Evolutionary conservation across 371 early-diverging fungal species (phyloP).

Genomic region (Parasitella parasitica): DNA sequence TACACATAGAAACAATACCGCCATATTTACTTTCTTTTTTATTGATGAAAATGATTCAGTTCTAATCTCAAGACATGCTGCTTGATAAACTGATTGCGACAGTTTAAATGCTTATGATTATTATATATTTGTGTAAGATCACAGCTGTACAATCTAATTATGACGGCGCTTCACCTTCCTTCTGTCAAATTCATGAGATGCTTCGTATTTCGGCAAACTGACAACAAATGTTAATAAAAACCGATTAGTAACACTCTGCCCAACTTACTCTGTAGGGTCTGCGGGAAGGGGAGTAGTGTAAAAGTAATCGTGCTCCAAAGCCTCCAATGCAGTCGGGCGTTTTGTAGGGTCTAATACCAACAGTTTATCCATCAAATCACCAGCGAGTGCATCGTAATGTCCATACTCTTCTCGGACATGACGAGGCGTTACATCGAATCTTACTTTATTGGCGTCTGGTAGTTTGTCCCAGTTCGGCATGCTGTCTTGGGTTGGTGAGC

Average conservation of each 20-base stretch:
- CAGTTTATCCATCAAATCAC: conserved; percentile 75
- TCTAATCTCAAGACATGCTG: no score
- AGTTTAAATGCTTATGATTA: no score
- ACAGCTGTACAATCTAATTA: conserved; percentile 4
- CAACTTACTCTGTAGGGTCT: conserved; percentile 55
- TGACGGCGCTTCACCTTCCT: conserved; percentile 21
- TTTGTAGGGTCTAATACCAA: conserved; percentile 74
- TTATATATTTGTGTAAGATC: neutral
- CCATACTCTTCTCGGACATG: conserved; percentile 59
- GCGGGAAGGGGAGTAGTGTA: conserved; percentile 61
- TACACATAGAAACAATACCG: no score
- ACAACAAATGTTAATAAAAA: neutral
- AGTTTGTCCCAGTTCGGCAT: conserved; percentile 74
- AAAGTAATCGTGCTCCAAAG: conserved; percentile 76
- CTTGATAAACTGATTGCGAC: no score
- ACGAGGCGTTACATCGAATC: conserved; percentile 46
- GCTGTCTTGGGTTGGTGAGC: conserved; percentile 72
- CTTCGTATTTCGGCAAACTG: conserved; percentile 63
- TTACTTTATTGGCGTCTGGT: conserved; percentile 57
- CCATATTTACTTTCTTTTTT: no score
- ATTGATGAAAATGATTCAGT: no score
- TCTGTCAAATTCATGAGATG: conserved; percentile 56
- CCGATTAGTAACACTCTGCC: neutral
- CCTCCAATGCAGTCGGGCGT: conserved; percentile 73
- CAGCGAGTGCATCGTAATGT: conserved; percentile 52